These are phyloP conservation scores for Castanea sativa DNA, from an alignment of 306 rosid species.

Conservation along the genomic window DNA sequence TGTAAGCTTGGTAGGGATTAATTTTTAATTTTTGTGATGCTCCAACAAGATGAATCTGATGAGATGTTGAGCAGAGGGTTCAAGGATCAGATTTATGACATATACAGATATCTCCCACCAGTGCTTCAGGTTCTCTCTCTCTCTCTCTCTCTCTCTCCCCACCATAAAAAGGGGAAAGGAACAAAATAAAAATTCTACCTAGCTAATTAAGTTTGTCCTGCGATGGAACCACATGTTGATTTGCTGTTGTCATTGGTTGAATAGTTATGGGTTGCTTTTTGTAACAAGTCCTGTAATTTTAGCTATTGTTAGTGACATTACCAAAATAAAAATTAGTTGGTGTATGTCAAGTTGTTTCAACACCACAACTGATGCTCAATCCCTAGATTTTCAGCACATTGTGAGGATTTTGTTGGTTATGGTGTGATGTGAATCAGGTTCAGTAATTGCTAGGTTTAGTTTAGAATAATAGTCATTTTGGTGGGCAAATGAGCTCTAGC, in stretches of 20 bases:
- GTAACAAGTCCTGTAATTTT: not conserved
- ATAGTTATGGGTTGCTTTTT: not conserved
- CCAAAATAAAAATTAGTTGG: not conserved
- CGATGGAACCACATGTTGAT: not conserved
- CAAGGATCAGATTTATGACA: slow-evolving; percentile 97
- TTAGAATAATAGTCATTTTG: not conserved
- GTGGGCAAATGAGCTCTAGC: not conserved
- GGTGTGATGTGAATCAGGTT: not conserved
- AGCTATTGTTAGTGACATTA: not conserved
- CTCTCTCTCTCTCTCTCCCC: not conserved
- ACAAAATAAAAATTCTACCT: too few relatives aligned
- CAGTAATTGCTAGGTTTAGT: not conserved
- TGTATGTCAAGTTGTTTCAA: not conserved
- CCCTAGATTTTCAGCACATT: not conserved
- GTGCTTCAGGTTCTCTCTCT: slow-evolving; percentile 85
- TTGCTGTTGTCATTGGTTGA: not conserved
- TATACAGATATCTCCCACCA: slow-evolving; percentile 97
- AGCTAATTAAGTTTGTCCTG: not conserved
- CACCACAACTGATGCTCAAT: not conserved
- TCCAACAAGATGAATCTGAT: slow-evolving; percentile 88
- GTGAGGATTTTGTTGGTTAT: not conserved
- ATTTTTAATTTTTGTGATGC: not conserved
- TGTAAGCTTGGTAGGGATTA: not conserved
- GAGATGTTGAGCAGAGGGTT: slow-evolving; percentile 99
- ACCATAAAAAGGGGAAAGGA: not conserved